Percentiles rank a stretch among this genome's conserved stretches.
These are phyloP conservation scores for Scheffersomyces titani DNA, from an alignment of 1,139 yeast genomes.

Conservation along the genomic window DNA sequence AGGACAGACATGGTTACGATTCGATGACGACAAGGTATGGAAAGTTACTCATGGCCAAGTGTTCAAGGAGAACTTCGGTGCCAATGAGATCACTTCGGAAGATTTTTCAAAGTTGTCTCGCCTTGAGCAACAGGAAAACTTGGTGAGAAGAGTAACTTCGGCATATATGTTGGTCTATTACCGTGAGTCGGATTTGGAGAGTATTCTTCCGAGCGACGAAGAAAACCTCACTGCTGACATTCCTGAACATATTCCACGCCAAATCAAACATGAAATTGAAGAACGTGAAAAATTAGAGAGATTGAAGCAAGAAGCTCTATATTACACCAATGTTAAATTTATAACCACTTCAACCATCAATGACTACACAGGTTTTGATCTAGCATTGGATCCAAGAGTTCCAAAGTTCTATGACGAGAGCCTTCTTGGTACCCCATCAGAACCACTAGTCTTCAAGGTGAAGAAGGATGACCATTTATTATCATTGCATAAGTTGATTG, in stretches of 20 bases:
- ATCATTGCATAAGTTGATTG: slow-evolving; percentile 53
- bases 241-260: slow-evolving; percentile 69
- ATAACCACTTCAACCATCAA: slow-evolving; percentile 54
- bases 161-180: slow-evolving; percentile 97
- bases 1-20: slow-evolving; percentile 78
- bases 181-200: slow-evolving; percentile 59
- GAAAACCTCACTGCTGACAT: slow-evolving; percentile 42
- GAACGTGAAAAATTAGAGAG: slow-evolving; percentile 58
- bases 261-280: slow-evolving; percentile 61
- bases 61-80: slow-evolving; percentile 91
- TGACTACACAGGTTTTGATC: slow-evolving; percentile 72
- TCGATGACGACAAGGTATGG: slow-evolving; percentile 95
- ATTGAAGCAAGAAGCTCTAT: slow-evolving; percentile 77
- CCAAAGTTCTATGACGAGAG: slow-evolving; percentile 48
- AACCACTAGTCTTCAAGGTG: slow-evolving; percentile 54
- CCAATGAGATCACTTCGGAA: slow-evolving; percentile 54
- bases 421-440: slow-evolving; percentile 46
- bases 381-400: slow-evolving; percentile 61
- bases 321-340: slow-evolving; percentile 63
- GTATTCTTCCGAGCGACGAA: slow-evolving; percentile 61
- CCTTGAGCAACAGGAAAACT: slow-evolving; percentile 62
- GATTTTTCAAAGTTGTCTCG: slow-evolving; percentile 53
- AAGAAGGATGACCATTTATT: slow-evolving; percentile 58
- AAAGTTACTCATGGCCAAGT: slow-evolving; percentile 82
- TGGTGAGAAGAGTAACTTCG: slow-evolving; percentile 78